A percentile compares a stretch with the other conserved stretches of the same genome.
Evolutionary conservation across 1,284 basidiomycete genomes (phyloP).

Genomic region (Leccinum cinnamomeum): DNA sequence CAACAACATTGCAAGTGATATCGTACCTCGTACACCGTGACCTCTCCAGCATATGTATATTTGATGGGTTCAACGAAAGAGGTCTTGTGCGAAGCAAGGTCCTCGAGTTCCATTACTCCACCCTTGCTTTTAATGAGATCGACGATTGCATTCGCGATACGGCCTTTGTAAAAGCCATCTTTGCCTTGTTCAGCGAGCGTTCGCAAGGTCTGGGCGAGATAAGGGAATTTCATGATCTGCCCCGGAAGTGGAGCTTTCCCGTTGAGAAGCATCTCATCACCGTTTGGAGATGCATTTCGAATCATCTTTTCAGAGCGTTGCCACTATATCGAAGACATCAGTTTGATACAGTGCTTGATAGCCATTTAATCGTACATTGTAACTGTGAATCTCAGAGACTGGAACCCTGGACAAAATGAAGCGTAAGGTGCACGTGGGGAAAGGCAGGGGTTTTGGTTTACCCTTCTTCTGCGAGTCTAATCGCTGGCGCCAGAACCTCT

Average conservation of each 20-base stretch:
- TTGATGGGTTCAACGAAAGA: slow-evolving; percentile 86
- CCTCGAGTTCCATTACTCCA: slow-evolving; percentile 88
- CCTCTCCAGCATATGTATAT: slow-evolving; percentile 82
- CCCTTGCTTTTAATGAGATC: slow-evolving; percentile 81
- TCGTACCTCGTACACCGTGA: slow-evolving; percentile 81
- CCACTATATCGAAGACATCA: slow-evolving; percentile 56
- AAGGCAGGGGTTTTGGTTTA: slow-evolving; percentile 32
- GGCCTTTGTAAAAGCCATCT: slow-evolving; percentile 90
- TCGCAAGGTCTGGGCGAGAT: slow-evolving; percentile 83
- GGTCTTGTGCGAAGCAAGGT: slow-evolving; percentile 79
- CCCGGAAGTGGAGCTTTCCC: slow-evolving; percentile 79
- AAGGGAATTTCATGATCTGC: slow-evolving; percentile 75
- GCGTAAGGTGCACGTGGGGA: slow-evolving; percentile 10
- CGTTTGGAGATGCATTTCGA: slow-evolving; percentile 80
- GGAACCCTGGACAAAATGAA: slow-evolving; percentile 52
- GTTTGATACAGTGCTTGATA: not conserved
- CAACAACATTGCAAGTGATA: slow-evolving; percentile 3
- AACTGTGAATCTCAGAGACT: slow-evolving; percentile 75
- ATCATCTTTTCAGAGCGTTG: slow-evolving; percentile 72
- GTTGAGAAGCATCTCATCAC: slow-evolving; percentile 81
- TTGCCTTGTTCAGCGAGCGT: slow-evolving; percentile 80
- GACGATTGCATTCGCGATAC: slow-evolving; percentile 87
- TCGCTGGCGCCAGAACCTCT: slow-evolving; percentile 88
- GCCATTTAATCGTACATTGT: slow-evolving; percentile 44
- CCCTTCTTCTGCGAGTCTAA: slow-evolving; percentile 86